A percentile compares a stretch with the other conserved stretches of the same genome.
Conservation (phyloP, 352 stramenopile genomes). For the Phytophthora fragariaefolia region DNA sequence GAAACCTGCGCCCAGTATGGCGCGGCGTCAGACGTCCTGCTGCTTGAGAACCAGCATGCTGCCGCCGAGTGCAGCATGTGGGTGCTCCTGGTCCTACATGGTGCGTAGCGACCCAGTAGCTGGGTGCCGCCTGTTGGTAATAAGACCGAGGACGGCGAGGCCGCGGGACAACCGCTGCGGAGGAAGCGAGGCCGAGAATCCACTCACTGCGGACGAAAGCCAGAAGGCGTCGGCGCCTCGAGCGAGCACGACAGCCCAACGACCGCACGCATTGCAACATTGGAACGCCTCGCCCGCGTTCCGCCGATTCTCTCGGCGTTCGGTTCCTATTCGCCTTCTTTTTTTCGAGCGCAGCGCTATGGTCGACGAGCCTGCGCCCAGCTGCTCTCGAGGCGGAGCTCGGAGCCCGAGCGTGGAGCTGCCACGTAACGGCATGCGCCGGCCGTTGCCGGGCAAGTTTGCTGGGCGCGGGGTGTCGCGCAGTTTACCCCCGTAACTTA, state of each 20-base stretch:
- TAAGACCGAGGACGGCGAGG: constrained; percentile 30
- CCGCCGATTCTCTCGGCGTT: constrained; percentile 19
- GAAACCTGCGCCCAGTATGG: constrained; percentile 14
- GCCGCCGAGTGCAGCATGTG: constrained; percentile 9
- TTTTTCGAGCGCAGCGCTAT: constrained; percentile 29
- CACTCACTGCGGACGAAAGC: not conserved
- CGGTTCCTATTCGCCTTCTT: constrained; percentile 30
- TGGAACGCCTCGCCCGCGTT: constrained; percentile 33
- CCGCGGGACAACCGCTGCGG: constrained; percentile 12
- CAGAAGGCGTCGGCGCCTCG: constrained; percentile 18
- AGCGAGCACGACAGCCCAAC: constrained; percentile 17
- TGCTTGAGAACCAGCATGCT: constrained; percentile 26
- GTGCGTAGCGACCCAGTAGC: constrained; percentile 5
- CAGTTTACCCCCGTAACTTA: constrained; percentile 21
- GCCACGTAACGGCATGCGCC: constrained; percentile 27
- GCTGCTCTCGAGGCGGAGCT: constrained; percentile 12
- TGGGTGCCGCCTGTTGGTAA: constrained; percentile 29
- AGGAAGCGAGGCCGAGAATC: constrained; percentile 5
- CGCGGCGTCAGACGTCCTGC: not conserved
- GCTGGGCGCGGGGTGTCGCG: constrained; percentile 13
- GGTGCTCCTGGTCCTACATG: constrained; percentile 27
- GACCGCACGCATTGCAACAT: constrained; percentile 23
- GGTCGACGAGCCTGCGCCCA: constrained; percentile 11
- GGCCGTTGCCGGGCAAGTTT: constrained; percentile 6
- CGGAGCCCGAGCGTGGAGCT: constrained; percentile 11